Evolutionary conservation across 495 filamentous ascomycete species (phyloP).

Genomic region (Barbatosphaeria neglecta): DNA sequence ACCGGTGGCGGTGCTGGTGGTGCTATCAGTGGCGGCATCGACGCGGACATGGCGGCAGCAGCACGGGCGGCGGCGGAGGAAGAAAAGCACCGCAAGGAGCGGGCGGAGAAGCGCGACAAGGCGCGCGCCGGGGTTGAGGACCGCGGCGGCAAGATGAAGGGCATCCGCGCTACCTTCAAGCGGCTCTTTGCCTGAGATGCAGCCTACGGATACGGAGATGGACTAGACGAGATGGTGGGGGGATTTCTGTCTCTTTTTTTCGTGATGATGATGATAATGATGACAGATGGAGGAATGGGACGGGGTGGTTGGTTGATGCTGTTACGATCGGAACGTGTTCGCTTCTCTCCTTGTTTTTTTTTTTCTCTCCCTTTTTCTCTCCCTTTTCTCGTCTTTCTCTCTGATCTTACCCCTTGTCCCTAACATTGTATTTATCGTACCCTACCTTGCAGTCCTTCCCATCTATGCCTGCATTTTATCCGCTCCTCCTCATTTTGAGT

Average conservation of each 20-base stretch:
- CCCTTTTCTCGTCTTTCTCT: not conserved
- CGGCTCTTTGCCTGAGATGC: slow-evolving; percentile 11
- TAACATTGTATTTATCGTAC: not conserved
- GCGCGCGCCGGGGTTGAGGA: slow-evolving; percentile 35
- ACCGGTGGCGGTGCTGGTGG: no score
- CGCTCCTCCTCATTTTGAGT: no score
- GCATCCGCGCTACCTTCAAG: slow-evolving; percentile 50
- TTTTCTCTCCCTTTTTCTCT: not conserved
- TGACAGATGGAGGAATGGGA: not conserved
- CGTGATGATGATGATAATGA: not conserved
- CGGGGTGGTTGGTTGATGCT: not conserved
- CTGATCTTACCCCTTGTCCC: not conserved
- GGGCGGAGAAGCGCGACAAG: slow-evolving; percentile 17
- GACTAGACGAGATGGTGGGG: no score
- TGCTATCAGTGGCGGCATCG: no score
- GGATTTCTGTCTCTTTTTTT: no score
- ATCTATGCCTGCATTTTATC: not conserved
- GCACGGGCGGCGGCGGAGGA: slow-evolving; percentile 5
- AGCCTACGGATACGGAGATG: not conserved
- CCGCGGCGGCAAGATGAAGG: slow-evolving; percentile 71
- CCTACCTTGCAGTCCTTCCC: not conserved
- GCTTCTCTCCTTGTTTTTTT: not conserved
- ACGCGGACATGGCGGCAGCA: no score
- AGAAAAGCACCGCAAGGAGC: slow-evolving; percentile 17
- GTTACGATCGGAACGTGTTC: not conserved